A percentile compares a stretch with the other conserved stretches of the same genome.
These are phyloP conservation scores for Eremothecium coryli DNA, from an alignment of 1,139 yeast genomes.

Conservation along the genomic window DNA sequence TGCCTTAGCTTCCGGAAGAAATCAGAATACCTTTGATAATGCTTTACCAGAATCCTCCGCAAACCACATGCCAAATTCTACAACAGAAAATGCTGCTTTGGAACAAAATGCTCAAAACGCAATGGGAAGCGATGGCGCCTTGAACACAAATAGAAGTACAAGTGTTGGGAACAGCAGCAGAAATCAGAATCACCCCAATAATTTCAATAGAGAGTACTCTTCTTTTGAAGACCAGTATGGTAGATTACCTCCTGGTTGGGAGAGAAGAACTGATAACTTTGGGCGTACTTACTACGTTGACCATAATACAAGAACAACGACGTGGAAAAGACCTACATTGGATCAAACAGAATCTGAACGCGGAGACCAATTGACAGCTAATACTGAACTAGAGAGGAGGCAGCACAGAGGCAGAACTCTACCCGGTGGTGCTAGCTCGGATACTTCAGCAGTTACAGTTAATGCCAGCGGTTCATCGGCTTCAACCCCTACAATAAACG, in stretches of 20 bases:
- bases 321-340: conserved; percentile 92
- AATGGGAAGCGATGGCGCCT: conserved; percentile 10
- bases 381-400: conserved; percentile 79
- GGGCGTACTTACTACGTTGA: conserved; percentile 97
- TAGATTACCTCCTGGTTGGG: conserved; percentile 97
- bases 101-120: neutral
- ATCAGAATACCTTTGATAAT: conserved; percentile 3
- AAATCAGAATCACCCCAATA: conserved; percentile 16
- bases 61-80: conserved; percentile 9
- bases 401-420: conserved; percentile 86
- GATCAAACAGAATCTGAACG: conserved; percentile 63
- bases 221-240: conserved; percentile 97
- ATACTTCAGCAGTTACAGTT: conserved; percentile 30
- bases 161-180: conserved; percentile 25
- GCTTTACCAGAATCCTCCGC: conserved; percentile 9
- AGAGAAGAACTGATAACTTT: conserved; percentile 91
- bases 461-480: conserved; percentile 32
- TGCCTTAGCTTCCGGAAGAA: neutral
- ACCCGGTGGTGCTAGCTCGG: conserved; percentile 52
- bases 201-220: conserved; percentile 55
- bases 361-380: conserved; percentile 43
- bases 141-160: conserved; percentile 18
- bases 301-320: conserved; percentile 93
- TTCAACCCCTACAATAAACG: conserved; percentile 43
- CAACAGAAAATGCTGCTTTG: conserved; percentile 13